Percentiles rank a stretch among this genome's conserved stretches.
phyloP scores from a whole-genome alignment of 164 flowering plant genomes.

The Vitis labrusca region DNA sequence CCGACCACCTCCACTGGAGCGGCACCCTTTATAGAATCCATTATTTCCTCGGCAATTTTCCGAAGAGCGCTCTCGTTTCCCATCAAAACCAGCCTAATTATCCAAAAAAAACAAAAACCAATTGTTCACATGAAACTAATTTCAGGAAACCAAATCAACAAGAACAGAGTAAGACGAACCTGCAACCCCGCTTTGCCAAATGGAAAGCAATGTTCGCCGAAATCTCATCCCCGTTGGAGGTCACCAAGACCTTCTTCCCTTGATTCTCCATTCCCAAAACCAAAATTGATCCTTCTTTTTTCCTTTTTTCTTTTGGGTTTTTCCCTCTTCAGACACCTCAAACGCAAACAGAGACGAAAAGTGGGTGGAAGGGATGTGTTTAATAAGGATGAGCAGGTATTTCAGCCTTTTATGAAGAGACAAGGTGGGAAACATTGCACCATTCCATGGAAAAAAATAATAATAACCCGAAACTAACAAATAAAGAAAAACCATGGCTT shows the following conservation, averaged over 20 bases:
- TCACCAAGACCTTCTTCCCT: slow-evolving; percentile 67
- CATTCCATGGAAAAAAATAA: no score
- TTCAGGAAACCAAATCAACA: not conserved
- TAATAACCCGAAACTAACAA: no score
- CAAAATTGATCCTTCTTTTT: not conserved
- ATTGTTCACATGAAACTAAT: not conserved
- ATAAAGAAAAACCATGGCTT: no score
- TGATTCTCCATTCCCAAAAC: slow-evolving; percentile 32
- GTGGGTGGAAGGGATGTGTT: no score
- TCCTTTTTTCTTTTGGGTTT: not conserved
- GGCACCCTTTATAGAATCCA: slow-evolving; percentile 30
- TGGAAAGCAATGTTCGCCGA: slow-evolving; percentile 63
- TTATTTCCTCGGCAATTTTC: slow-evolving; percentile 38
- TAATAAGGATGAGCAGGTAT: no score
- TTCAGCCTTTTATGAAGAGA: no score
- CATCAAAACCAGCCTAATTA: slow-evolving; percentile 74
- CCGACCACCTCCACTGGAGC: slow-evolving; percentile 61
- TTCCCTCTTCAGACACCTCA: not conserved
- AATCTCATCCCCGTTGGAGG: slow-evolving; percentile 75
- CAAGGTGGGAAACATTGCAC: no score
- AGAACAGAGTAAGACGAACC: slow-evolving; percentile 35
- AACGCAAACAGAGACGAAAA: no score
- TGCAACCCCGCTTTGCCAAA: slow-evolving; percentile 76
- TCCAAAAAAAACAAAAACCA: not conserved
- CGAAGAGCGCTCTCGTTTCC: slow-evolving; percentile 57